Conservation (phyloP, 73 alveolate species). For the Symbiodinium natans region DNA sequence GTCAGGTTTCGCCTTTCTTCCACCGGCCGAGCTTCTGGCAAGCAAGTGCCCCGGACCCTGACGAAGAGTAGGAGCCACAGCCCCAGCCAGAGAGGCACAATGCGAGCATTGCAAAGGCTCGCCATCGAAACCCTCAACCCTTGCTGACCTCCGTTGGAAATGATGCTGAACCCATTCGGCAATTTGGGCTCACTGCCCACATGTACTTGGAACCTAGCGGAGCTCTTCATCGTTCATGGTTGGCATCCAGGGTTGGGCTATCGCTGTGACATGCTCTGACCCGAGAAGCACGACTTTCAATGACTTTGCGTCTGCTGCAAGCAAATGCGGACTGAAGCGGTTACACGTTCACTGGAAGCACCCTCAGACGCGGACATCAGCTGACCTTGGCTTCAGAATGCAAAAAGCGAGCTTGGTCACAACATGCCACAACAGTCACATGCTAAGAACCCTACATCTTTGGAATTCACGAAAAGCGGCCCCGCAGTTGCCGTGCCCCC, state of each 20-base stretch:
- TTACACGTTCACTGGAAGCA: no score
- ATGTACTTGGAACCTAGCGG: no score
- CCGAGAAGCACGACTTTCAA: no score
- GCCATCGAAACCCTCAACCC: not conserved
- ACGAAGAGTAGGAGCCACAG: not conserved
- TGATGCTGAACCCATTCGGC: no score
- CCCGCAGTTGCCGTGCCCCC: conserved; percentile 48
- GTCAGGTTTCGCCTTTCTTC: not conserved
- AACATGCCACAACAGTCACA: no score
- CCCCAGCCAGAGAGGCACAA: not conserved
- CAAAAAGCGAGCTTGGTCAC: conserved; percentile 43
- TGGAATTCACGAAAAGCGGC: not conserved
- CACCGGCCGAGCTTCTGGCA: not conserved
- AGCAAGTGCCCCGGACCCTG: not conserved
- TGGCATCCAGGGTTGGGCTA: no score
- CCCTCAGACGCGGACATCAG: conserved; percentile 30
- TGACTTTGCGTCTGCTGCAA: no score
- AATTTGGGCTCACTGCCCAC: no score
- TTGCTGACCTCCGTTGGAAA: no score
- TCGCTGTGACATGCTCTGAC: no score
- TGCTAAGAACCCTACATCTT: not conserved
- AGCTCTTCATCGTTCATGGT: no score
- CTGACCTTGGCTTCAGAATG: conserved; percentile 54
- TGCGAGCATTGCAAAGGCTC: not conserved
- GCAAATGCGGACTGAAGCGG: no score